Conservation (phyloP, 176 grass and related monocot species). For the Carex littledalei region DNA sequence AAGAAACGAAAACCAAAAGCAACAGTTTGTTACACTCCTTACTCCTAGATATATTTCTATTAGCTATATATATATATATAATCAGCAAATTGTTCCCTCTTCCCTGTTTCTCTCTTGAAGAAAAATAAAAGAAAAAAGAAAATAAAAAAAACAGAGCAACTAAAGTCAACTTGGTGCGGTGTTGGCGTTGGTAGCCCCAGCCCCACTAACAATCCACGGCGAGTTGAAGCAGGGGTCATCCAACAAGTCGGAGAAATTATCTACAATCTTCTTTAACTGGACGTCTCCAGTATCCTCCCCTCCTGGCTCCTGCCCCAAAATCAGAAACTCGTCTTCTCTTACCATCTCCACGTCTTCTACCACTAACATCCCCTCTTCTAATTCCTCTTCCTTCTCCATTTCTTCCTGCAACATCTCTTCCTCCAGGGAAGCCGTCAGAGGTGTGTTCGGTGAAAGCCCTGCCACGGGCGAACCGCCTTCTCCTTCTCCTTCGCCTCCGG, state of each 20-base stretch:
- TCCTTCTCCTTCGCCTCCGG: background rate
- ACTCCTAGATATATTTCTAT: background rate
- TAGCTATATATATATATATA: background rate
- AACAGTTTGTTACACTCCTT: background rate
- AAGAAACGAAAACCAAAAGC: background rate
- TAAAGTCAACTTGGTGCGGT: constrained; percentile 30
- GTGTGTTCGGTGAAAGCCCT: constrained; percentile 17
- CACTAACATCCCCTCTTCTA: constrained; percentile 22
- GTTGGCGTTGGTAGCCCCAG: background rate
- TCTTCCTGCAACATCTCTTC: constrained; percentile 32
- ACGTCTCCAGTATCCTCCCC: constrained; percentile 15
- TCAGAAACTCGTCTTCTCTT: constrained; percentile 39
- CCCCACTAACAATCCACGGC: constrained; percentile 5
- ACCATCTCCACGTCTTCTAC: constrained; percentile 69
- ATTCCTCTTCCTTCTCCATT: constrained; percentile 29
- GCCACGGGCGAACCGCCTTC: background rate
- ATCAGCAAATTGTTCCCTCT: constrained; percentile 8
- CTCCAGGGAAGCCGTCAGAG: constrained; percentile 20
- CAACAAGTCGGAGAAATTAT: constrained; percentile 1
- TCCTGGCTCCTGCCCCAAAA: constrained; percentile 15
- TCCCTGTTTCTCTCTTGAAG: background rate
- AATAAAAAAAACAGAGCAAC: background rate
- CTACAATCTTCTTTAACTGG: constrained; percentile 2
- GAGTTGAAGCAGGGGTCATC: constrained; percentile 25
- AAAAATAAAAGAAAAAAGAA: background rate